Base-by-base conservation (phyloP, 345 rosid species). In the Eucalyptus tenuipes region DNA sequence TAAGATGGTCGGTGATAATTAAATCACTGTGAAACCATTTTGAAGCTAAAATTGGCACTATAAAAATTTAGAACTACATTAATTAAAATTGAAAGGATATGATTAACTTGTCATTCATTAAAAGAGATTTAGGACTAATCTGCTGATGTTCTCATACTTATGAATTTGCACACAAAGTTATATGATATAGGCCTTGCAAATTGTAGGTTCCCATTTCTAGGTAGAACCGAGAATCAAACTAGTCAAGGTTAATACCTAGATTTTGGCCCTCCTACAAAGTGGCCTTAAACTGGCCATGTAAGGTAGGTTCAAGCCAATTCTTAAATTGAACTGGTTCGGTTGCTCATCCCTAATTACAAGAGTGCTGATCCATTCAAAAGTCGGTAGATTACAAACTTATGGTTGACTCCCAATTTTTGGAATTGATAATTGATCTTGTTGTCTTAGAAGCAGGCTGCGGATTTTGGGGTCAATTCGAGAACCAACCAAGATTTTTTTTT, bases 361-460 rank as follows among this genome's bases (percentile, higher is more conserved):
- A 71, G 44, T 5, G 13, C 25, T 71, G 7, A 18, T 33, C 7
- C 0, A 37, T 33, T 71, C 13, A 18, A 71, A 18, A 22, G 44
- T 71, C 25, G 13, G 7, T 3, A 18, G 44, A 11, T 71, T 18
- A 3, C 14, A 71, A 5, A 37, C 13, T 17, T 66, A 66, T 8
- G 22, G 1, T 71, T 33, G 44, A 18, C 12, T 71, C 27, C 1
- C 0, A 68, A 2, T 3, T 71, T 71, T 71, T 71, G 44, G 25
- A 71, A 33, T 7, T 3, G 5, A 31, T 68, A 33, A 29, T 20
- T 68, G 22, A 68, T 68, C 7, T 2, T 33, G 2, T 68, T 68
- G 13, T 40, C 42, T 33, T 68, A 17, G 42, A 31, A 68, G 16
- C 7, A 17, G 0, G 24, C 2, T 9, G 3, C 13, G 2, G 2